These are phyloP conservation scores for Crataegus laevigata DNA, from an alignment of 306 rosid species.

Conservation along the genomic window DNA sequence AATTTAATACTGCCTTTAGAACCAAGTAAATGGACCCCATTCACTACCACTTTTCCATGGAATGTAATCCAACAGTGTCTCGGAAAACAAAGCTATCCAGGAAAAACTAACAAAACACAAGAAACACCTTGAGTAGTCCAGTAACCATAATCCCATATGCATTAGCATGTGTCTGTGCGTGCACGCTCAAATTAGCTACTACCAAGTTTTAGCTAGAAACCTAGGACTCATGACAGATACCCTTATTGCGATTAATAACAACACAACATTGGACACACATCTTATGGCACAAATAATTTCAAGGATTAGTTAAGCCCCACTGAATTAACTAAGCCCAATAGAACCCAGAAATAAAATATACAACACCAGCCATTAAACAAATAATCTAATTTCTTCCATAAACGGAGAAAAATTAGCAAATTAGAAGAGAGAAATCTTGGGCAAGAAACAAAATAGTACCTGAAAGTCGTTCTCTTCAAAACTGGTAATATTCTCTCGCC, in stretches of 20 bases:
- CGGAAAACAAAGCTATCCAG: neutral
- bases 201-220: neutral
- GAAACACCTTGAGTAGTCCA: neutral
- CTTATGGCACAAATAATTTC: neutral
- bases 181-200: neutral
- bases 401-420: neutral
- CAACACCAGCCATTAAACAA: neutral
- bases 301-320: neutral
- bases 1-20: neutral
- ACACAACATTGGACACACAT: neutral
- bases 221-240: neutral
- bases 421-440: slow-evolving; percentile 7
- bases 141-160: neutral
- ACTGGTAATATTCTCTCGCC: slow-evolving; percentile 78
- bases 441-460: slow-evolving; percentile 33
- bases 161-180: neutral
- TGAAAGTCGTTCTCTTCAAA: slow-evolving; percentile 96
- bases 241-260: neutral
- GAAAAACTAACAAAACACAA: neutral
- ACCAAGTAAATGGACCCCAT: neutral
- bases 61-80: neutral
- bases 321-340: neutral
- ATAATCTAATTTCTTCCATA: neutral
- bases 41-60: neutral
- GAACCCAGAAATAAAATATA: neutral